Percentiles rank a stretch among this genome's conserved stretches.
Conservation (phyloP, 306 rosid species). For the Casuarina glauca region DNA sequence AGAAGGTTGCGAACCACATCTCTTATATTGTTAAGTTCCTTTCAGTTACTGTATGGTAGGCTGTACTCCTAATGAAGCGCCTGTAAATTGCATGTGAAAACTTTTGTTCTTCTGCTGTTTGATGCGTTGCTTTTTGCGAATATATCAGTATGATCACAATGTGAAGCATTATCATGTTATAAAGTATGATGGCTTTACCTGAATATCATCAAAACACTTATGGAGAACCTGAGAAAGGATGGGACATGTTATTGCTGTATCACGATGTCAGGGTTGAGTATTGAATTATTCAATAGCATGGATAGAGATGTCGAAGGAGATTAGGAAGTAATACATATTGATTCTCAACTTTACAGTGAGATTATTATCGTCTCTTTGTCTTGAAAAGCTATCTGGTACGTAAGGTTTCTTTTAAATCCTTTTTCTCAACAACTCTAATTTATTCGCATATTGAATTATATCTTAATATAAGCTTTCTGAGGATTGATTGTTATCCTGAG, state of each 20-base stretch:
- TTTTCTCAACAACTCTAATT: conserved; percentile 8
- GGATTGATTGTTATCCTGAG: neutral
- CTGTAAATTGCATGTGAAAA: conserved; percentile 6
- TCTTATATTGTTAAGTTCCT: conserved; percentile 8
- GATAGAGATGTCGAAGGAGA: conserved; percentile 9
- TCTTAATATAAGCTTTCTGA: neutral
- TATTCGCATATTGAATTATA: neutral
- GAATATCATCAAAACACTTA: neutral
- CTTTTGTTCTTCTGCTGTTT: conserved; percentile 10
- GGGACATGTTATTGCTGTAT: conserved; percentile 1
- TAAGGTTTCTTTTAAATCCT: neutral
- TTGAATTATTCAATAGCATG: neutral
- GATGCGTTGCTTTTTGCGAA: neutral
- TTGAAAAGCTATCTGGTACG: conserved; percentile 10
- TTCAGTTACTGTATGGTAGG: neutral
- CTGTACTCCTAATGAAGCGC: neutral
- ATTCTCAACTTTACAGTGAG: neutral
- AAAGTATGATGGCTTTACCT: neutral
- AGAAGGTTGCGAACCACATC: conserved; percentile 45
- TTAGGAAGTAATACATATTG: neutral
- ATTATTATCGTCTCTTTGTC: conserved; percentile 7
- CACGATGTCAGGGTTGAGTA: conserved; percentile 5
- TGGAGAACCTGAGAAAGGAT: conserved; percentile 9
- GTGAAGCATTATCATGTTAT: too few relatives aligned
- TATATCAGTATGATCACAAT: conserved; percentile 2